phyloP scores from a whole-genome alignment of 176 grass and related monocot species.

The Oryza longistaminata region DNA sequence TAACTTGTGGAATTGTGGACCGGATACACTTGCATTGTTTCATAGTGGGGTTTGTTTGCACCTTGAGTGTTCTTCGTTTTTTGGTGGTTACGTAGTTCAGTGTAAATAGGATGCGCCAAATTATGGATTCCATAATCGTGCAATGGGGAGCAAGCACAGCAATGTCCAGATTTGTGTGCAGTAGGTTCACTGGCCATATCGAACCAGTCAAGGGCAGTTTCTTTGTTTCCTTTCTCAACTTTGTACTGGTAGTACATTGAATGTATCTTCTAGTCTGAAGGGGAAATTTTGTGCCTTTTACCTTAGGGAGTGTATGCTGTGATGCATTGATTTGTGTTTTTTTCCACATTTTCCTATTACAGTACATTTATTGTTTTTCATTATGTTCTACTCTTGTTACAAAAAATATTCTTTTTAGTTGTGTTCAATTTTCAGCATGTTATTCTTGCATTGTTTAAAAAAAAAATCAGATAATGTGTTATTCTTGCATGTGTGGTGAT shows the following conservation, averaged over 20 bases:
- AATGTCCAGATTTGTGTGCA: background rate
- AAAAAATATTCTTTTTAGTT: background rate
- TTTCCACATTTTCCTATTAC: background rate
- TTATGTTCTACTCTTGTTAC: background rate
- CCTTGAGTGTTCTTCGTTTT: constrained; percentile 8
- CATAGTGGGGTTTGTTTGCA: background rate
- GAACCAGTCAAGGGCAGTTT: background rate
- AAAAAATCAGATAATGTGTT: background rate
- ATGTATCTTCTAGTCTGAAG: background rate
- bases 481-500: background rate
- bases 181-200: background rate
- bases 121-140: background rate
- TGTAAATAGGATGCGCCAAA: background rate
- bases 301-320: background rate
- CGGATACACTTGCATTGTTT: background rate
- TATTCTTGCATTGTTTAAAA: background rate
- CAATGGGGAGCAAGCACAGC: background rate
- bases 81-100: background rate
- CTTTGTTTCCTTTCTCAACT: background rate
- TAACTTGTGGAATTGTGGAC: background rate
- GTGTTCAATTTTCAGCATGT: background rate
- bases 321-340: background rate
- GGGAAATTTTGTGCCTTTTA: background rate
- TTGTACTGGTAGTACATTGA: background rate
- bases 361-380: background rate